Conservation (phyloP, 495 filamentous ascomycete genomes). For the Podospora conica region DNA sequence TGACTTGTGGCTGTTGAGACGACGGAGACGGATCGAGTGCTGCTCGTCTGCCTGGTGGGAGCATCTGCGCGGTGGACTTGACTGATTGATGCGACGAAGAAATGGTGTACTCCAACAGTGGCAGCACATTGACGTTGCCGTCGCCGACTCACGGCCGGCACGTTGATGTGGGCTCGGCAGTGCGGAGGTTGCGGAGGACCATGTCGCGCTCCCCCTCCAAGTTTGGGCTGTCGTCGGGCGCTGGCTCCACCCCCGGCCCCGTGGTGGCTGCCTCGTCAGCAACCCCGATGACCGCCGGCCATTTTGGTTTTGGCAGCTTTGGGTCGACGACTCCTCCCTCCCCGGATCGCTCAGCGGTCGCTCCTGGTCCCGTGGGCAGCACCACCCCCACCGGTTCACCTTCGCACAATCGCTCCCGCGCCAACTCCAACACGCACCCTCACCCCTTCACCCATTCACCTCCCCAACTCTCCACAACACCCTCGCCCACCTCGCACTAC, state of each 20-base stretch:
- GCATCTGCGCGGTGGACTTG: background rate
- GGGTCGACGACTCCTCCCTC: constrained; percentile 11
- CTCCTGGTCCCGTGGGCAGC: constrained; percentile 24
- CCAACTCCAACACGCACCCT: constrained; percentile 24
- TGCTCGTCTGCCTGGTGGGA: background rate
- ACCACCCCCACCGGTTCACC: constrained; percentile 12
- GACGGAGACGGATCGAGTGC: background rate
- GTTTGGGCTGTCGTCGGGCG: constrained; percentile 48
- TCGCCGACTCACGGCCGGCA: constrained; percentile 77
- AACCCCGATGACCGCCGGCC: background rate
- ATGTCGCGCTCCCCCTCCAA: constrained; percentile 85
- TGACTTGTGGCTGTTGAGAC: constrained; percentile 1
- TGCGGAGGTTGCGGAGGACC: constrained; percentile 73
- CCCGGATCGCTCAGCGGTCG: constrained; percentile 5
- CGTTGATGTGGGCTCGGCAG: constrained; percentile 69
- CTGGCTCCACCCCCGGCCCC: background rate
- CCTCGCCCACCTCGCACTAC: constrained; percentile 23
- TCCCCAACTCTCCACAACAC: constrained; percentile 24
- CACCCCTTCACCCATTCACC: constrained; percentile 16
- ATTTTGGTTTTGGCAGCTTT: constrained; percentile 1
- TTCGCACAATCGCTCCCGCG: constrained; percentile 22
- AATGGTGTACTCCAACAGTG: constrained; percentile 48
- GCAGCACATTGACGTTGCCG: constrained; percentile 72
- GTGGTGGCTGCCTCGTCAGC: background rate
- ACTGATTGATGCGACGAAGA: constrained; percentile 4